Evolutionary conservation across 768 basidiomycete species (phyloP).

Genomic region (Mycena vitilis): DNA sequence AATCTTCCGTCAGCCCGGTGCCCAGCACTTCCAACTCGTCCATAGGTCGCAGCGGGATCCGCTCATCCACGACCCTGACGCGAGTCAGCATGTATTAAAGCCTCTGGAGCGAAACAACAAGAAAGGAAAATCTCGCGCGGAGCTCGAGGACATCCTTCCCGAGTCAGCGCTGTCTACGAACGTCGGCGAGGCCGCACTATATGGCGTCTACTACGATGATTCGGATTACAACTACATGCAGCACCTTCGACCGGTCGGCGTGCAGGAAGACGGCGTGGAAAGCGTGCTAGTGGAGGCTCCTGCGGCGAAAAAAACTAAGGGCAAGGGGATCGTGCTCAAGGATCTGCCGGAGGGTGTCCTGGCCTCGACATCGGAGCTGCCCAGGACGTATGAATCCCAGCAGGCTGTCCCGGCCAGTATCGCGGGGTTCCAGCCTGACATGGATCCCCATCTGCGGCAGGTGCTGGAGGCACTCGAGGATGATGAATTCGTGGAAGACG

Average conservation of each 20-base stretch:
- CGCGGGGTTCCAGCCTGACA: conserved; percentile 91
- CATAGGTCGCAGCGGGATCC: conserved; percentile 97
- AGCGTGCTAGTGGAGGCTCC: conserved; percentile 86
- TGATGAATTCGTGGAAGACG: conserved; percentile 91
- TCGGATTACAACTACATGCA: conserved; percentile 99
- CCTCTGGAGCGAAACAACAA: conserved; percentile 78
- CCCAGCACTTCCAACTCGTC: conserved; percentile 95
- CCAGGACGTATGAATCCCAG: conserved; percentile 79
- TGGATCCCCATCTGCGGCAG: conserved; percentile 96
- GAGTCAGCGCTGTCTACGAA: conserved; percentile 62
- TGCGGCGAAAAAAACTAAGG: conserved; percentile 47
- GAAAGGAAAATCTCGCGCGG: conserved; percentile 86
- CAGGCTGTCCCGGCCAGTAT: conserved; percentile 86
- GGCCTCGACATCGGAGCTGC: conserved; percentile 80
- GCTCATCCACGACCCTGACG: conserved; percentile 92
- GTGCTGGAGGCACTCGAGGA: conserved; percentile 95
- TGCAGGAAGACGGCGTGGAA: conserved; percentile 84
- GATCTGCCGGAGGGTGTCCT: conserved; percentile 78
- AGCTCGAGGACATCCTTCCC: conserved; percentile 73
- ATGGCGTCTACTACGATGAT: conserved; percentile 96
- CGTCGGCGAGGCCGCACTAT: conserved; percentile 87
- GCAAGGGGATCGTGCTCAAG: conserved; percentile 56
- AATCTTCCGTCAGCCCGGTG: conserved; percentile 89
- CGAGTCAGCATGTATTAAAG: conserved; percentile 90
- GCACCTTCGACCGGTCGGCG: conserved; percentile 85